A percentile compares a stretch with the other conserved stretches of the same genome.
Evolutionary conservation across 768 basidiomycete genomes (phyloP).

Genomic region (Kockovaella imperatae): DNA sequence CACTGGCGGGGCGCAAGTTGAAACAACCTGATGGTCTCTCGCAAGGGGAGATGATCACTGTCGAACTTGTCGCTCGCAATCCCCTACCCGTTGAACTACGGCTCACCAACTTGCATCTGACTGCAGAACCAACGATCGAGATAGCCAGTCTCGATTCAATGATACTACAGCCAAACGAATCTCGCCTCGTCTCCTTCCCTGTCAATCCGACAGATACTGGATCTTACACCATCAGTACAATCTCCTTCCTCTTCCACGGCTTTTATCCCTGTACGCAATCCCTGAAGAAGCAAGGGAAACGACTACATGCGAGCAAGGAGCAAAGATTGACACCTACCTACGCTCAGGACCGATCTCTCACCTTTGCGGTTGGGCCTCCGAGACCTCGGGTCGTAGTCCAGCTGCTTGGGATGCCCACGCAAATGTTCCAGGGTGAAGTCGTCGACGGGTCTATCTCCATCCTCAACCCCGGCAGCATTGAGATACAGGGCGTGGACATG

Average conservation of each 20-base stretch:
- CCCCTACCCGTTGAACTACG: no score
- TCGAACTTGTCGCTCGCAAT: constrained; percentile 43
- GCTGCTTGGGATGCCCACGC: constrained; percentile 42
- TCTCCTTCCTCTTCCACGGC: constrained; percentile 58
- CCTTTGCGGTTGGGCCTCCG: constrained; percentile 58
- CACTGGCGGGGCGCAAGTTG: constrained; percentile 15
- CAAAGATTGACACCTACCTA: constrained; percentile 66
- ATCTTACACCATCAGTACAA: constrained; percentile 52
- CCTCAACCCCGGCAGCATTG: constrained; percentile 58
- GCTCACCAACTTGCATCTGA: constrained; percentile 26
- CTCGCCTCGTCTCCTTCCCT: constrained; percentile 59
- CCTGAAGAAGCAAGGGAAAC: constrained; percentile 61
- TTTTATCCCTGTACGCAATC: constrained; percentile 63
- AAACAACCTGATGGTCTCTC: no score
- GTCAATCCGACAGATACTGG: constrained; percentile 51
- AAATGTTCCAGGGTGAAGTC: constrained; percentile 63
- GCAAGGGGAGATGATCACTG: no score
- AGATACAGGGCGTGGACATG: constrained; percentile 65
- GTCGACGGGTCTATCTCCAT: constrained; percentile 54
- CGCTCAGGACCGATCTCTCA: constrained; percentile 58
- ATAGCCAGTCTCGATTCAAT: constrained; percentile 63
- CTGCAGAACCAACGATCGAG: background rate
- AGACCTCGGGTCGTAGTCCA: constrained; percentile 55
- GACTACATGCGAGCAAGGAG: constrained; percentile 65
- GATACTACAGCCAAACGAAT: constrained; percentile 57